These are phyloP conservation scores for Crepidotus variabilis DNA, from an alignment of 768 basidiomycete genomes.

Conservation along the genomic window DNA sequence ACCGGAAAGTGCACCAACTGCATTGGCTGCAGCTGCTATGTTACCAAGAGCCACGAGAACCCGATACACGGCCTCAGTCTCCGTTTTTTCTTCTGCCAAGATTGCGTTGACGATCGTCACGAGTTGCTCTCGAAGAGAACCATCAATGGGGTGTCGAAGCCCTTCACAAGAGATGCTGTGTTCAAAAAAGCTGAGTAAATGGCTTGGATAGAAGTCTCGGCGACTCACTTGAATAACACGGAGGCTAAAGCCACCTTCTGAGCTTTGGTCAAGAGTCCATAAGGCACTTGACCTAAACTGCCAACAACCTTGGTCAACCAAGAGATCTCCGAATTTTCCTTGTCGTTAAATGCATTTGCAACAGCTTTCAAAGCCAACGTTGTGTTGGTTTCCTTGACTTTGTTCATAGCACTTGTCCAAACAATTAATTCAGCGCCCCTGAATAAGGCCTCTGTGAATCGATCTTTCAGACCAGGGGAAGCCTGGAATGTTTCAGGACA, in stretches of 20 bases:
- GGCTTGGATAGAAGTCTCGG: neutral
- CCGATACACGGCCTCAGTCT: constrained; percentile 71
- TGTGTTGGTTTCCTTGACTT: constrained; percentile 80
- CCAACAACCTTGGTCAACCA: constrained; percentile 48
- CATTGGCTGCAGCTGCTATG: constrained; percentile 49
- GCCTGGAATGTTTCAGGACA: constrained; percentile 48
- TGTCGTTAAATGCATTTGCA: constrained; percentile 54
- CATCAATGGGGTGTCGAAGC: constrained; percentile 38
- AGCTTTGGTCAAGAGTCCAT: constrained; percentile 56
- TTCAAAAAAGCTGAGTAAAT: constrained; percentile 8
- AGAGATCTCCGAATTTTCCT: constrained; percentile 9
- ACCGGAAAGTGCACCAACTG: constrained; percentile 28
- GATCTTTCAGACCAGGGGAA: constrained; percentile 36
- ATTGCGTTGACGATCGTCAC: constrained; percentile 33
- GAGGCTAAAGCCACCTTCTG: constrained; percentile 80
- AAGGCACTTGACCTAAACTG: constrained; percentile 46
- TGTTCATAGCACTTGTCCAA: constrained; percentile 45
- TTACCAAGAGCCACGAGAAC: constrained; percentile 73
- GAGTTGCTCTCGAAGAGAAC: constrained; percentile 36
- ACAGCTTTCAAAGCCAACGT: constrained; percentile 76
- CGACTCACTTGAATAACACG: constrained; percentile 80
- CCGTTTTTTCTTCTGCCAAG: constrained; percentile 44
- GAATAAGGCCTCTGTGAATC: constrained; percentile 61
- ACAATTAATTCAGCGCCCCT: constrained; percentile 62
- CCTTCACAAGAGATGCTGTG: constrained; percentile 63